phyloP scores from a whole-genome alignment of 1,284 basidiomycete genomes.

The Fomes fomentarius region DNA sequence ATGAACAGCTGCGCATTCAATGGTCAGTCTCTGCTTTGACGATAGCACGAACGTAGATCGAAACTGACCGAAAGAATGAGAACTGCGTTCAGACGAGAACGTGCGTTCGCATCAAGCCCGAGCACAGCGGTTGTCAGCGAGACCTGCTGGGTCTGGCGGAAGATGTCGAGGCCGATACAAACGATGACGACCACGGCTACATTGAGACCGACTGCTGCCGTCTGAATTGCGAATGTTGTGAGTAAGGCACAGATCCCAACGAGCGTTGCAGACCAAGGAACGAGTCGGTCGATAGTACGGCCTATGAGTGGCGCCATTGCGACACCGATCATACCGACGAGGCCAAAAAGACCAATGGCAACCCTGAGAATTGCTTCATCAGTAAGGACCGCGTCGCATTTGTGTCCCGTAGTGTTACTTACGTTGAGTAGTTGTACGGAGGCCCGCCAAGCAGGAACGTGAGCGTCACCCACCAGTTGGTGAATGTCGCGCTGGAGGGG shows the following conservation, averaged over 20 bases:
- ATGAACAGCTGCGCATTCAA: constrained; percentile 36
- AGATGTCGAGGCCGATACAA: constrained; percentile 50
- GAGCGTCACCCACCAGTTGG: constrained; percentile 52
- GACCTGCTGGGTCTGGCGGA: constrained; percentile 50
- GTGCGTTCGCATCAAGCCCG: constrained; percentile 38
- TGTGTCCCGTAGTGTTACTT: constrained; percentile 21
- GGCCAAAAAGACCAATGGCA: constrained; percentile 57
- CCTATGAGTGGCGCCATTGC: constrained; percentile 52
- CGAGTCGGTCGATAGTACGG: constrained; percentile 50
- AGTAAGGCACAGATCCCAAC: constrained; percentile 39
- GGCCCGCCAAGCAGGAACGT: constrained; percentile 54
- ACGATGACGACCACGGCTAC: constrained; percentile 50
- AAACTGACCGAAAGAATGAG: constrained; percentile 47
- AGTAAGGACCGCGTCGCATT: no score
- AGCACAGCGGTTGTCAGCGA: constrained; percentile 45
- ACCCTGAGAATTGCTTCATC: constrained; percentile 36
- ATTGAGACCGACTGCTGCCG: constrained; percentile 46
- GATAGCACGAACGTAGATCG: background rate
- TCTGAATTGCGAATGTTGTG: constrained; percentile 43
- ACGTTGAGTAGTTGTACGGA: constrained; percentile 51
- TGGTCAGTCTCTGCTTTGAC: background rate
- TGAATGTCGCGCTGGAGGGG: constrained; percentile 43
- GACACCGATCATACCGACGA: constrained; percentile 53
- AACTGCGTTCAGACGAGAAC: constrained; percentile 55
- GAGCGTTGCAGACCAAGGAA: constrained; percentile 53